Base-by-base conservation (phyloP, 2,329 filamentous ascomycete genomes). In the Penicillium sp. region DNA sequence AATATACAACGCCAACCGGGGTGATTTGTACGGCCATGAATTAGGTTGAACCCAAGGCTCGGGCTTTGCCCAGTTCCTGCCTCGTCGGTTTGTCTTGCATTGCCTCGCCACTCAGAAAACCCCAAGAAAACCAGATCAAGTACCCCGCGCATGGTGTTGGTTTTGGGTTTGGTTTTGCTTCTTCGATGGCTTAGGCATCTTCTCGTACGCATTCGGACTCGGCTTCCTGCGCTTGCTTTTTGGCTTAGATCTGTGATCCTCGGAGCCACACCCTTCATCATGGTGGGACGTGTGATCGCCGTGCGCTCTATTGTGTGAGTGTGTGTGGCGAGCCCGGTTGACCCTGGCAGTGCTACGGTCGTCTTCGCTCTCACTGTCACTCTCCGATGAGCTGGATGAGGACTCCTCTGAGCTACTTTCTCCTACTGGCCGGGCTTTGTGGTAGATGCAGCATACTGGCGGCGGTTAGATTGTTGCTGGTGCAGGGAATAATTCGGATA, bases 371-470 rank as follows among this genome's bases (percentile, higher is more conserved):
- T 77, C 75, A 14, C 75, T 76, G 46, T 78, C 81, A 5, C 78
- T 78, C n/a, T 79, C 75, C 12, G 78, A 78, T 1, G 79, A 81
- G 43, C 80, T 81, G 14, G 85, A 86, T 26, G 48, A 50, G 9
- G 75, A 77, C 63, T 79, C 77, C n/a, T 79, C 77, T 17, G 75
- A 77, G 56, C 88, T 91, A 31, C 89, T 94, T 73, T 97, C 93
- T 71, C 89, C 91, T 4, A 91, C 86, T 11, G 82, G 84, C 63
- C 88, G 89, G 7, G 91, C 87, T 58, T 89, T 89, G 77, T 97
- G 93, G 77, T 97, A 99, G 74, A 99, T 99, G 74, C 94, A 99
- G 82, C 94, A 99, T n/a, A 97, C 94, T 96, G 45, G 16, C 16
- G n/a, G 16, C 26, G 41, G 10, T 33, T 17, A 56, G 38, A 14